phyloP scores from a whole-genome alignment of 192 early-diverging fungal species.

The Entophlyctis helioformis region DNA sequence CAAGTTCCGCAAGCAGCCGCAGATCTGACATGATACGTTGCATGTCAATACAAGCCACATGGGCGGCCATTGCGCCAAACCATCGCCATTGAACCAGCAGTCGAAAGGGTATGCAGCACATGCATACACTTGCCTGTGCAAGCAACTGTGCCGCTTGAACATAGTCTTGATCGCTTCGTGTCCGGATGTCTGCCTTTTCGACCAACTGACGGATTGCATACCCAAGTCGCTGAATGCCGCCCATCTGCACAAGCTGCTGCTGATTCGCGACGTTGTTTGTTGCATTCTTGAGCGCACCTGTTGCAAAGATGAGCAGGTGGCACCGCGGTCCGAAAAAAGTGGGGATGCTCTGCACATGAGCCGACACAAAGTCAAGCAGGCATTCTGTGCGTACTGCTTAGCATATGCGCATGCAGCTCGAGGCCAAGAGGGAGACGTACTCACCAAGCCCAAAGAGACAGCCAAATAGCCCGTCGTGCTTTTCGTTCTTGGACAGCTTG shows the following conservation, averaged over 20 bases:
- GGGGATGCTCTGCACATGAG: no score
- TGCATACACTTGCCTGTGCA: constrained; percentile 7
- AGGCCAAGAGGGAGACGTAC: no score
- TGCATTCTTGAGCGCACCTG: constrained; percentile 10
- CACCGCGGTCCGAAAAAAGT: background rate
- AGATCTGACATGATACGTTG: no score
- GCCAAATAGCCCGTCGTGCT: constrained; percentile 18
- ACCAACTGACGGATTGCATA: background rate
- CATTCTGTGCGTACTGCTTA: no score
- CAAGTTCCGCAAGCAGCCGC: no score
- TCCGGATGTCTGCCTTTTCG: background rate
- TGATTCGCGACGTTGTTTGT: background rate
- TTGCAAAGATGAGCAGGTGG: constrained; percentile 5
- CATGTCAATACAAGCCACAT: no score
- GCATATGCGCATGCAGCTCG: no score
- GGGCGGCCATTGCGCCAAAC: no score
- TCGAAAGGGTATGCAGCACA: no score
- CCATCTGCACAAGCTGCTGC: background rate
- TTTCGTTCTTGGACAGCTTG: constrained; percentile 24
- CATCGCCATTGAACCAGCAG: no score
- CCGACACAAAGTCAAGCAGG: no score
- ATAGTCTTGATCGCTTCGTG: constrained; percentile 1
- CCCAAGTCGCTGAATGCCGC: background rate
- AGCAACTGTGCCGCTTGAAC: constrained; percentile 10
- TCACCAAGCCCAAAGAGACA: constrained; percentile 5